Evolutionary conservation across 192 early-diverging fungal genomes (phyloP), one percentile per base, ranked within the genome.

Genomic region (Entrophospora sp.): DNA sequence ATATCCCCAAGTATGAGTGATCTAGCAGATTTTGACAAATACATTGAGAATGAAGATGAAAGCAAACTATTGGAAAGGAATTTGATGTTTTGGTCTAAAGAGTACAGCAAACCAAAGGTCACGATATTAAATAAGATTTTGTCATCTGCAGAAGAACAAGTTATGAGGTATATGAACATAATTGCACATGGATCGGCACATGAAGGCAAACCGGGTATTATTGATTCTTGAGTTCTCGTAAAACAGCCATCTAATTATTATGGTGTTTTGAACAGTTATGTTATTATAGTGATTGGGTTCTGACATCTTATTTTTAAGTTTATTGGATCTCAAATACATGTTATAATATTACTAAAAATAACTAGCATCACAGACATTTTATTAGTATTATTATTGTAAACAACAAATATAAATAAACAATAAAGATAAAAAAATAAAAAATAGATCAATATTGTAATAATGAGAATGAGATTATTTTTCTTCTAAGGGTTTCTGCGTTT

Each of bases 1-100:
- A 34, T 25, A 55, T 35, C 6, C 20, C 16, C 25, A 55, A 55
- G 31, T 12, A 55, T 32, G 12, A 35, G 16, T 55, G 52, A 55
- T 35, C 35, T 55, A 35, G 52, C 10, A 13, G 5, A 14, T 35
- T 6, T 55, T 55, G 52, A 55, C 25, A 55, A 55, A 34, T n/a
- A 20, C 18, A 18, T 55, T 55, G 30, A 55, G 16, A 55, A 34
- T 55, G 52, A 55, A 55, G 31, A 55, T 9, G 14, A 55, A 55
- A 55, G 5, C 14, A 34, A 4, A 20, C 52, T 55, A 6, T 35
- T 55, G 20, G 16, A 55, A 55, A 34, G 52, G 20, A 55, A 55
- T 34, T 55, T 7, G 31, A 55, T 55, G 30, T 55, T 55, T 55
- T 55, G 52, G 52, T 52, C 49, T 31, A 52, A 52, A 52, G 16